Conservation (phyloP, 768 basidiomycete genomes). For the Antrodiella citrinella region DNA sequence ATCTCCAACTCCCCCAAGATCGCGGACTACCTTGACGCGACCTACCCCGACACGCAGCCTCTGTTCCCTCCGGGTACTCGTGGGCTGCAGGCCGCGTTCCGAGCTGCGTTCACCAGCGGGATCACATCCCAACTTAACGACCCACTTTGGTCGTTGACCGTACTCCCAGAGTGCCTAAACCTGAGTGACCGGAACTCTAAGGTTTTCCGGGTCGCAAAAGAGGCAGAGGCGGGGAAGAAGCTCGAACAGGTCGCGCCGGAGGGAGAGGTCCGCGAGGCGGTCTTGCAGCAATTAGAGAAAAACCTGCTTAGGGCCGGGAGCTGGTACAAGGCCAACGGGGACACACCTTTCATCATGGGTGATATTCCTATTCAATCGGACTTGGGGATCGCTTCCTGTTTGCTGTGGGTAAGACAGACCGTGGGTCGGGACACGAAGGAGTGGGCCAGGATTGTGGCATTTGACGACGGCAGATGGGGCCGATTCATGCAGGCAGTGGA, state of each 20-base stretch:
- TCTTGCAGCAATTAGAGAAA: conserved; percentile 29
- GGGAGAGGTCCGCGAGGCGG: conserved; percentile 21
- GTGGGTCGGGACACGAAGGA: conserved; percentile 1
- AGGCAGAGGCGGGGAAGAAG: conserved; percentile 23
- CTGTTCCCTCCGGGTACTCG: conserved; percentile 31
- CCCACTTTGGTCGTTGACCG: neutral
- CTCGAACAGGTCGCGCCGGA: conserved; percentile 29
- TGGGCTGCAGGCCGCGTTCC: conserved; percentile 33
- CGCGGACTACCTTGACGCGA: conserved; percentile 41
- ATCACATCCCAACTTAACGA: no score
- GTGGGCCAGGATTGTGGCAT: neutral
- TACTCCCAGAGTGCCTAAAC: neutral
- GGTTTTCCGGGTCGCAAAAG: conserved; percentile 31
- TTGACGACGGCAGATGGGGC: conserved; percentile 1
- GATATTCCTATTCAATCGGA: neutral
- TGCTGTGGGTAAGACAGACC: neutral
- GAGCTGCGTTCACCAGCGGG: neutral
- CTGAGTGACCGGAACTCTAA: conserved; percentile 19
- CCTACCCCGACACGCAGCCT: conserved; percentile 35
- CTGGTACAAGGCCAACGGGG: conserved; percentile 6
- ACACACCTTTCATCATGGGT: conserved; percentile 5
- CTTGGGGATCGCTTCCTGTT: neutral
- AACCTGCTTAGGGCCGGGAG: conserved; percentile 19
- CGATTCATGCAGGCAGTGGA: neutral
- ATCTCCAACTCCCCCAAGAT: conserved; percentile 39